These are phyloP conservation scores for Talaromyces rugulosus DNA, from an alignment of 2,329 filamentous ascomycete genomes.

Conservation along the genomic window DNA sequence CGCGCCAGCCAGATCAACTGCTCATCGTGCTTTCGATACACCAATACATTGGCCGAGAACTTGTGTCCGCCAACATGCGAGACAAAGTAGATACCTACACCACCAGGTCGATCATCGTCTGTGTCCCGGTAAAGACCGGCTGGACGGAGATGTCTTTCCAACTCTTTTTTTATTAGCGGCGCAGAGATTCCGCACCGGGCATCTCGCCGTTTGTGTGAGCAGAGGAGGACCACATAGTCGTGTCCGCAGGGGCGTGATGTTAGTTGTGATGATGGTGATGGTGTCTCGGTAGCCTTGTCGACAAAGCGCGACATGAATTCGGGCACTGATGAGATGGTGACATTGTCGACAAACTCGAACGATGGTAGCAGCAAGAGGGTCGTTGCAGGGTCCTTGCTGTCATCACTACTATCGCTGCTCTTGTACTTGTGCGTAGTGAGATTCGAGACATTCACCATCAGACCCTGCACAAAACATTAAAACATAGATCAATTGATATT, in stretches of 20 bases:
- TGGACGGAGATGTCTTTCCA: constrained; percentile 77
- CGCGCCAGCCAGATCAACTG: constrained; percentile 77
- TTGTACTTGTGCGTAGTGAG: constrained; percentile 19
- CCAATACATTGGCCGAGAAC: constrained; percentile 84
- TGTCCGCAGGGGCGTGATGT: constrained; percentile 66
- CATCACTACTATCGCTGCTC: constrained; percentile 5
- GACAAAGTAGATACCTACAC: constrained; percentile 87
- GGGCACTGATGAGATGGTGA: constrained; percentile 62
- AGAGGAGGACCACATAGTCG: constrained; percentile 77
- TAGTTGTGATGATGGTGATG: constrained; percentile 20
- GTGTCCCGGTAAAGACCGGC: constrained; percentile 75
- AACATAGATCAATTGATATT: too few species aligned
- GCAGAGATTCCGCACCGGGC: constrained; percentile 88
- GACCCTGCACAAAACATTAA: constrained; percentile 17
- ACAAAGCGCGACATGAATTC: constrained; percentile 63
- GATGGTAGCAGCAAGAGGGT: constrained; percentile 76
- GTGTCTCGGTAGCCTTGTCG: constrained; percentile 22
- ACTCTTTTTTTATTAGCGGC: constrained; percentile 72
- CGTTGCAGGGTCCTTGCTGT: constrained; percentile 47
- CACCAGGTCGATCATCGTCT: constrained; percentile 76
- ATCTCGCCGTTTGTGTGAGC: constrained; percentile 83
- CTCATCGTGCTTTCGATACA: constrained; percentile 61
- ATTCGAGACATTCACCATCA: constrained; percentile 36
- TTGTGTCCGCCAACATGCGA: constrained; percentile 92
- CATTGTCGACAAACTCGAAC: constrained; percentile 73